Evolutionary conservation across 2,329 filamentous ascomycete species (phyloP).

Genomic region (Pseudogymnoascus sp.): DNA sequence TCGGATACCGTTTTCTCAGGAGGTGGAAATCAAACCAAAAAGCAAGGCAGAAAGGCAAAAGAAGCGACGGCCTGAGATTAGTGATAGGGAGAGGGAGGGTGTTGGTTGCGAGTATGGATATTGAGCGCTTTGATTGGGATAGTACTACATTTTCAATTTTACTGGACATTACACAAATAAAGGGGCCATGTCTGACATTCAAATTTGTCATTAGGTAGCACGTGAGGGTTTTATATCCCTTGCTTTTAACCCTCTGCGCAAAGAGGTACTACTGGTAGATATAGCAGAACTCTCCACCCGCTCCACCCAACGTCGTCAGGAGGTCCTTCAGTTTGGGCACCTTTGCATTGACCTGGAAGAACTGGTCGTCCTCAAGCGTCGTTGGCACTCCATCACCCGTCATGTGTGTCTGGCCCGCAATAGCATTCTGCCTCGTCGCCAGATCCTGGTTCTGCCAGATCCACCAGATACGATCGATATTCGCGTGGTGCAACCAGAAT

Average conservation of each 20-base stretch:
- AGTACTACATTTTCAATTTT: neutral
- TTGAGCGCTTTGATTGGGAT: neutral
- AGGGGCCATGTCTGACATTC: neutral
- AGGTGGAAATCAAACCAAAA: no score
- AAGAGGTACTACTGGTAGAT: neutral
- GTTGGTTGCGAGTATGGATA: no score
- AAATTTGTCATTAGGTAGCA: neutral
- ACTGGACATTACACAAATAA: neutral
- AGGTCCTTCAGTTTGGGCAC: neutral
- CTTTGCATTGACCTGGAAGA: neutral
- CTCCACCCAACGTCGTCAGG: neutral
- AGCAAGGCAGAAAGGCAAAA: no score
- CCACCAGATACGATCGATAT: slow-evolving; percentile 40
- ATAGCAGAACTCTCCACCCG: slow-evolving; percentile 11
- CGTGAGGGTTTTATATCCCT: neutral
- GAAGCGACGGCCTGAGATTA: no score
- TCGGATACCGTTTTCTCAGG: no score
- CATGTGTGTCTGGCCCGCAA: slow-evolving; percentile 22
- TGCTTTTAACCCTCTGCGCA: neutral
- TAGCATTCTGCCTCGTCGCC: slow-evolving; percentile 23
- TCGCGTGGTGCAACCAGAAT: slow-evolving; percentile 39
- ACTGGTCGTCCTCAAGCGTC: neutral
- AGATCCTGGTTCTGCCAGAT: slow-evolving; percentile 42
- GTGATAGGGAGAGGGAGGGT: no score
- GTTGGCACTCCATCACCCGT: slow-evolving; percentile 13